phyloP scores from a whole-genome alignment of 2,329 filamentous ascomycete genomes.

The Coleophoma cylindrospora region DNA sequence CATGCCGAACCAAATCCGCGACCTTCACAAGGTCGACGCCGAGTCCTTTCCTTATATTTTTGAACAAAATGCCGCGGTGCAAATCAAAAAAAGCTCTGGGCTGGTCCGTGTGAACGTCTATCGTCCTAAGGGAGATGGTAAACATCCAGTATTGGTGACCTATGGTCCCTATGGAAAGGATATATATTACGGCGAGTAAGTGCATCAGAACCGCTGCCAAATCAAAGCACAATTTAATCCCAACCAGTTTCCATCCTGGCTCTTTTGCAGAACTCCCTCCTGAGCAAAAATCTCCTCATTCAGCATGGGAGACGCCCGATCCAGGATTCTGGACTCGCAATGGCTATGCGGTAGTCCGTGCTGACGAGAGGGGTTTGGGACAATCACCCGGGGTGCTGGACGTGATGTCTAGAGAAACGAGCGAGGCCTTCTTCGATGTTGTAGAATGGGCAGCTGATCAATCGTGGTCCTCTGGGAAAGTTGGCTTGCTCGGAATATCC shows the following conservation, averaged over 20 bases:
- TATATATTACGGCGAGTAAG: background rate
- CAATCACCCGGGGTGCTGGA: conserved; percentile 46
- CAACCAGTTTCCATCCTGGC: conserved; percentile 38
- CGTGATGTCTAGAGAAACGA: conserved; percentile 47
- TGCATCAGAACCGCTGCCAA: background rate
- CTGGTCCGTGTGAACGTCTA: conserved; percentile 37
- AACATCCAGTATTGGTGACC: background rate
- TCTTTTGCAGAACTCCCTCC: conserved; percentile 41
- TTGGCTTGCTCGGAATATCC: conserved; percentile 44
- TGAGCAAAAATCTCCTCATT: conserved; percentile 34
- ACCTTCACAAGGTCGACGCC: background rate
- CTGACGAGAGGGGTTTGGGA: conserved; percentile 45
- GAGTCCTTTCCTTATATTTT: conserved; percentile 24
- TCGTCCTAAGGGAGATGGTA: background rate
- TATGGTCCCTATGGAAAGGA: conserved; percentile 1
- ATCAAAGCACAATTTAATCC: background rate
- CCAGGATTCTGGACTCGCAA: conserved; percentile 36
- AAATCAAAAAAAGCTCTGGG: conserved; percentile 32
- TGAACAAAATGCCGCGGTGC: conserved; percentile 39
- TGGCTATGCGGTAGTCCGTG: conserved; percentile 36
- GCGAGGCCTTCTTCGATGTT: conserved; percentile 44
- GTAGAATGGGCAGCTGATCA: conserved; percentile 47
- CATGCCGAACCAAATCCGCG: conserved; percentile 2
- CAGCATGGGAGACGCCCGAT: conserved; percentile 38
- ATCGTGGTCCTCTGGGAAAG: conserved; percentile 43